Conservation (phyloP, 805 yeast species). For the Ogataea wickerhamii region DNA sequence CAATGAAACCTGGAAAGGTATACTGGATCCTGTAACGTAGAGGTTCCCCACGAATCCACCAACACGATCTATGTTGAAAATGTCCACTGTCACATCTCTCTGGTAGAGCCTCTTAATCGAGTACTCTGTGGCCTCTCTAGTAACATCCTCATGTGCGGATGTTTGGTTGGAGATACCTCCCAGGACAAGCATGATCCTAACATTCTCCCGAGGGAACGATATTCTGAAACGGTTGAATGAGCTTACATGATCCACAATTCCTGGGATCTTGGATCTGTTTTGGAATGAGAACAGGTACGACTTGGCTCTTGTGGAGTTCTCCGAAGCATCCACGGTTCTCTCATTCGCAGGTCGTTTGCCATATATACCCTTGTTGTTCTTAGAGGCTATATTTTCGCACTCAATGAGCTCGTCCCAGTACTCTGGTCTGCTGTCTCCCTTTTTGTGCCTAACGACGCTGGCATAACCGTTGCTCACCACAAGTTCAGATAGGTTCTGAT, state of each 20-base stretch:
- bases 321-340: slow-evolving; percentile 76
- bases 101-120: slow-evolving; percentile 58
- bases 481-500: slow-evolving; percentile 55
- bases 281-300: slow-evolving; percentile 68
- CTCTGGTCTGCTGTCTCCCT: slow-evolving; percentile 65
- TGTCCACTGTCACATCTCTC: slow-evolving; percentile 67
- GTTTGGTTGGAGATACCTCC: slow-evolving; percentile 59
- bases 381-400: slow-evolving; percentile 58
- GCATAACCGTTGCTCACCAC: slow-evolving; percentile 69
- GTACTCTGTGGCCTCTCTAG: slow-evolving; percentile 51
- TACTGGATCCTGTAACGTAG: slow-evolving; percentile 45
- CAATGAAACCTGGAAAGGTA: slow-evolving; percentile 57
- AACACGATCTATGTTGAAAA: slow-evolving; percentile 66
- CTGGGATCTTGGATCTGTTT: slow-evolving; percentile 61
- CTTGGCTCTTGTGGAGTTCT: slow-evolving; percentile 64
- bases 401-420: slow-evolving; percentile 77
- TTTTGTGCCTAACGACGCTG: slow-evolving; percentile 72
- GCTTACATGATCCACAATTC: slow-evolving; percentile 68
- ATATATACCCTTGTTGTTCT: slow-evolving; percentile 58
- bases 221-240: slow-evolving; percentile 67
- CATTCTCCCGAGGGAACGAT: slow-evolving; percentile 66
- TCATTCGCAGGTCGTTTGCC: slow-evolving; percentile 56
- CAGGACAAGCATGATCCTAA: slow-evolving; percentile 63
- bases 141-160: slow-evolving; percentile 33
- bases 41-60: slow-evolving; percentile 81